phyloP scores from a whole-genome alignment of 139 green algal species.

The Edaphochlamys debaryana region DNA sequence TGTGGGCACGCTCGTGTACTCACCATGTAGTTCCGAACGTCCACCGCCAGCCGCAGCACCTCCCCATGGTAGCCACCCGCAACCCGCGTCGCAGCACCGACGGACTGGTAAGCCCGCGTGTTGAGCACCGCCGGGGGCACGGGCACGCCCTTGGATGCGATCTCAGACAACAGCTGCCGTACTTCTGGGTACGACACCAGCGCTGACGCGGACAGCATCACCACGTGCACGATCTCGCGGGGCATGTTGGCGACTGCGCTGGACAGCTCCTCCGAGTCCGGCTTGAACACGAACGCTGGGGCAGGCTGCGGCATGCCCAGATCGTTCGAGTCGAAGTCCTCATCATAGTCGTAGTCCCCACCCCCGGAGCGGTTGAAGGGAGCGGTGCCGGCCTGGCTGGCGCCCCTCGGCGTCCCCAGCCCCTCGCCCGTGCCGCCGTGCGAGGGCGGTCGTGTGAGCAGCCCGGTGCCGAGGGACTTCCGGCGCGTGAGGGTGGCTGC shows the following conservation, averaged over 20 bases:
- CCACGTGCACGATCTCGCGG: slow-evolving; percentile 34
- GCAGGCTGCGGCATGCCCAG: neutral
- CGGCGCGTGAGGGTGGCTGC: neutral
- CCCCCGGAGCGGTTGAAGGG: too few species aligned
- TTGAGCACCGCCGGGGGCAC: slow-evolving; percentile 3
- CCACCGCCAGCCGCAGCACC: slow-evolving; percentile 13
- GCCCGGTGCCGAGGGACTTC: neutral
- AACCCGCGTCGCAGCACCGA: neutral
- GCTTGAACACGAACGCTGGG: slow-evolving; percentile 10
- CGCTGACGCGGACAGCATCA: slow-evolving; percentile 1
- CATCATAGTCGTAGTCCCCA: neutral
- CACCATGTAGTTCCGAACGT: slow-evolving; percentile 30
- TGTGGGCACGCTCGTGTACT: too few species aligned
- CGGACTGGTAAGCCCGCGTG: neutral
- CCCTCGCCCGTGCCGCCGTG: neutral
- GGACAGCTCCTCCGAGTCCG: slow-evolving; percentile 6
- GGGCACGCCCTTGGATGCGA: slow-evolving; percentile 9
- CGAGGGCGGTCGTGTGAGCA: neutral
- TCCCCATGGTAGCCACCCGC: slow-evolving; percentile 21
- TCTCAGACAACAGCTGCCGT: slow-evolving; percentile 27
- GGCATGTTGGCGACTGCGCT: slow-evolving; percentile 24
- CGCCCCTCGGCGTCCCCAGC: too few species aligned
- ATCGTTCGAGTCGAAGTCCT: too few species aligned
- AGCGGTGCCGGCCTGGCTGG: too few species aligned
- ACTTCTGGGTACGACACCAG: slow-evolving; percentile 30